Evolutionary conservation across 73 alveolate genomes (phyloP).

Genomic region (Diophrys sp.): DNA sequence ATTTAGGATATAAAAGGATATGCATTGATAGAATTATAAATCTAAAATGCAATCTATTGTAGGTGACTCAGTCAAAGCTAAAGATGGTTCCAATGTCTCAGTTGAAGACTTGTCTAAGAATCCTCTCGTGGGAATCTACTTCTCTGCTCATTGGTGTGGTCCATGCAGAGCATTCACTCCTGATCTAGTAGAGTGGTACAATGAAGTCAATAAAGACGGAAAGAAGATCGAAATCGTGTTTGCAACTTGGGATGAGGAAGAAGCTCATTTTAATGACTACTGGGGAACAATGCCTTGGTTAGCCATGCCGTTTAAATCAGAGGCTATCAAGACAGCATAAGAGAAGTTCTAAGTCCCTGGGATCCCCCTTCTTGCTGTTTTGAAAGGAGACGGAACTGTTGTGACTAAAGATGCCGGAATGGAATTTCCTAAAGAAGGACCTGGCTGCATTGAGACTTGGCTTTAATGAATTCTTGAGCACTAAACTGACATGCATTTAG

Average conservation of each 20-base stretch:
- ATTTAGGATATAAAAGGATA: no score
- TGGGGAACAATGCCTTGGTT: constrained; percentile 82
- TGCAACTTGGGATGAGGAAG: constrained; percentile 67
- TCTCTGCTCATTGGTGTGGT: constrained; percentile 97
- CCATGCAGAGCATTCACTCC: constrained; percentile 97
- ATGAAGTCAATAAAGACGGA: constrained; percentile 48
- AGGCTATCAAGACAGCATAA: constrained; percentile 31
- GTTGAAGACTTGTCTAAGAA: constrained; percentile 15
- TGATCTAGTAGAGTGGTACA: constrained; percentile 72
- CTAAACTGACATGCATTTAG: background rate
- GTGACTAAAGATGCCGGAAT: constrained; percentile 42
- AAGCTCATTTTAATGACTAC: constrained; percentile 70
- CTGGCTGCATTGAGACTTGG: no score
- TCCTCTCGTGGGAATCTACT: constrained; percentile 75
- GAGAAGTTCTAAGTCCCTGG: constrained; percentile 32
- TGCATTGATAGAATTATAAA: no score
- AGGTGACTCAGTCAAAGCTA: no score
- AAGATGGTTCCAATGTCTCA: constrained; percentile 6
- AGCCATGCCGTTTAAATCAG: constrained; percentile 76
- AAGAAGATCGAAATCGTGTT: constrained; percentile 33
- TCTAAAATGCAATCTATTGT: no score
- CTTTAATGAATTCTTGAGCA: background rate
- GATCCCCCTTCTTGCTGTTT: constrained; percentile 38
- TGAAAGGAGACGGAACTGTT: constrained; percentile 28
- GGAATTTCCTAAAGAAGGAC: no score